Base-by-base conservation (phyloP, 176 grass and related monocot genomes). In the Neostapfia colusana region DNA sequence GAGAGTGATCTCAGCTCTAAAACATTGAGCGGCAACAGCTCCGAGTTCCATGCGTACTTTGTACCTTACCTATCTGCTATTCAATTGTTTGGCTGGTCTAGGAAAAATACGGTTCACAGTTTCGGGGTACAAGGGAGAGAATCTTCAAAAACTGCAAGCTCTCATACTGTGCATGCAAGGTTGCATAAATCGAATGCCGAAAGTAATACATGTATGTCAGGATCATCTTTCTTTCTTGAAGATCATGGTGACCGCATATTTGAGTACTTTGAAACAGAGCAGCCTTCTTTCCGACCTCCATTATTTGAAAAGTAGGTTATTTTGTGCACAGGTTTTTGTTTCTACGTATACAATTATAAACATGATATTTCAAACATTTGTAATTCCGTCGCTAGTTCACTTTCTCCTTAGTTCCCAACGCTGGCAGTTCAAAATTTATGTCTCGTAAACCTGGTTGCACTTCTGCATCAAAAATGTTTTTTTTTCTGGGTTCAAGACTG, bases 261-360 rank as follows among this genome's bases (percentile, higher is more conserved):
- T 92, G 82, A 92, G 49, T 92, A 92, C 76, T 92, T 92, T 10
- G 89, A 92, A 92, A 85, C 82, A 72, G 89, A 92, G 21, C 89
- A 92, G 73, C 89, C 89, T 68, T 88, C 79, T 85, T 58, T 28
- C 21, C 89, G 89, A 41, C 75, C 74, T 61, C 89, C 85, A 41
- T 80, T 92, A 24, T 92, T 83, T 85, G 89, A 92, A 49, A 92
- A 92, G 89, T 92, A 80, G 88, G 89, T 83, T 83, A 7, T 69
- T 51, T 83, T 79, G 10, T 69, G 51, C 43, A 62, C 13, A 8
- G 35, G 5, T 35, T 49, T 62, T 72, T 23, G n/a, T n/a, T n/a
- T n/a, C n/a, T 9, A n/a, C 20, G 21, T 76, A 76, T 62, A 43
- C 10, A 23, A 16, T 56, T 68, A n/a, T 44, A 68, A 69, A 40